A percentile compares a stretch with the other conserved stretches of the same genome.
Conservation (phyloP, 2,329 filamentous ascomycete genomes). For the Sporothrix brunneoviolacea region DNA sequence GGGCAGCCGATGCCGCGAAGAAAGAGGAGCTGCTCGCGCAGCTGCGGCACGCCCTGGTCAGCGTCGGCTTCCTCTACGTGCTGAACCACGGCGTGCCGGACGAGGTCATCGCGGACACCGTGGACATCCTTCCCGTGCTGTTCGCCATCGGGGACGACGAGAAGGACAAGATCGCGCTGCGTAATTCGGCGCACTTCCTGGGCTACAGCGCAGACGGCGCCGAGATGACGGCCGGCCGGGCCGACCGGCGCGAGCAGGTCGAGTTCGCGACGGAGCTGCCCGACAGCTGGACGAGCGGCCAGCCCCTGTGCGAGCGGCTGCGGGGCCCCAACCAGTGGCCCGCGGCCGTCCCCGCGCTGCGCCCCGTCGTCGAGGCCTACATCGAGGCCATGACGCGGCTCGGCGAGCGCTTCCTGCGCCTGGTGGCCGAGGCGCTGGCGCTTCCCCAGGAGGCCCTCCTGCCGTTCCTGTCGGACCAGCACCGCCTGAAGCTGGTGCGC, state of each 20-base stretch:
- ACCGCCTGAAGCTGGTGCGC: conserved; percentile 52
- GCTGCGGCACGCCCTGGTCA: conserved; percentile 39
- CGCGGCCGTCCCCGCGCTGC: conserved; percentile 20
- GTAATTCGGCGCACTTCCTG: conserved; percentile 53
- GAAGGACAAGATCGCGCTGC: conserved; percentile 37
- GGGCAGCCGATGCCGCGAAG: conserved; percentile 29
- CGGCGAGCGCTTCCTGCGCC: conserved; percentile 46
- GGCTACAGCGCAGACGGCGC: conserved; percentile 50
- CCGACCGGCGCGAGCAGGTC: conserved; percentile 51
- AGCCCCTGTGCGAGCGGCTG: conserved; percentile 36
- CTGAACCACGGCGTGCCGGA: conserved; percentile 40
- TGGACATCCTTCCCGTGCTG: conserved; percentile 33
- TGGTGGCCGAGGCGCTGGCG: conserved; percentile 49
- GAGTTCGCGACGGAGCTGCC: conserved; percentile 52
- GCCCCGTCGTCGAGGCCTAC: conserved; percentile 38
- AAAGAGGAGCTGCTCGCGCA: conserved; percentile 33
- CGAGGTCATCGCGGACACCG: conserved; percentile 30
- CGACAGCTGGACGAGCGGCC: conserved; percentile 24
- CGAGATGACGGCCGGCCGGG: conserved; percentile 47
- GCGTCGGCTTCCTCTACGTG: conserved; percentile 49
- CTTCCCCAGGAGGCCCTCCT: conserved; percentile 43
- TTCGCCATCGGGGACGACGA: conserved; percentile 33
- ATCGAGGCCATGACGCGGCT: conserved; percentile 43
- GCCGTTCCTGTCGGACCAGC: conserved; percentile 48
- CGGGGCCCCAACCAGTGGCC: conserved; percentile 35